A percentile compares a stretch with the other conserved stretches of the same genome.
phyloP scores from a whole-genome alignment of 73 alveolate genomes.

The Diophrys appendiculata region DNA sequence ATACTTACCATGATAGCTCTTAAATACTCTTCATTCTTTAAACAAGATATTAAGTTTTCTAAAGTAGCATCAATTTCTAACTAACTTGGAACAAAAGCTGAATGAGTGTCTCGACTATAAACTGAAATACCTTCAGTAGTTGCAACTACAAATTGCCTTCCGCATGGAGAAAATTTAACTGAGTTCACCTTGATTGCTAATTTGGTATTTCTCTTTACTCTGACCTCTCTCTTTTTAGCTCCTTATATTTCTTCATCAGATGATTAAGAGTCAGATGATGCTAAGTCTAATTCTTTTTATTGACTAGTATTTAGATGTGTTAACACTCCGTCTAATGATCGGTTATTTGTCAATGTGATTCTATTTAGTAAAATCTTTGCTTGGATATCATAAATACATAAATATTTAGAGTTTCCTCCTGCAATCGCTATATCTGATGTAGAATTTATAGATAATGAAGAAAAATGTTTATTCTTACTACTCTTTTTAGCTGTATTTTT shows the following conservation, averaged over 20 bases:
- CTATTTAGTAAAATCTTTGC: constrained; percentile 84
- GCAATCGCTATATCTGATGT: constrained; percentile 87
- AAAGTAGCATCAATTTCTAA: constrained; percentile 76
- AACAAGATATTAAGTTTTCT: constrained; percentile 67
- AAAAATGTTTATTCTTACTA: constrained; percentile 80
- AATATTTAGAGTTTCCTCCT: constrained; percentile 95
- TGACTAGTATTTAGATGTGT: constrained; percentile 80
- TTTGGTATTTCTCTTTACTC: constrained; percentile 48
- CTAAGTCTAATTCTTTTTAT: constrained; percentile 62
- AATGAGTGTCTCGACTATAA: constrained; percentile 60
- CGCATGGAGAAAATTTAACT: constrained; percentile 75
- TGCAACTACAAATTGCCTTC: constrained; percentile 82
- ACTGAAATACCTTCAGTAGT: constrained; percentile 82
- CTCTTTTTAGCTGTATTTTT: constrained; percentile 80
- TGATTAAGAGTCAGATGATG: constrained; percentile 73
- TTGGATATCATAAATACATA: constrained; percentile 89
- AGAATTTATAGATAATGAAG: constrained; percentile 76
- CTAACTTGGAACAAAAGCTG: constrained; percentile 58
- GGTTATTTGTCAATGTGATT: constrained; percentile 82
- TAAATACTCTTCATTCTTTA: constrained; percentile 57
- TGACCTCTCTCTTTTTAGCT: constrained; percentile 55
- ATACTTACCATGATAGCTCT: constrained; percentile 61
- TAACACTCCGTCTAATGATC: constrained; percentile 90
- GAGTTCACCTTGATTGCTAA: constrained; percentile 73
- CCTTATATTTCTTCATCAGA: constrained; percentile 90